Percentiles rank a stretch among this genome's conserved stretches.
Evolutionary conservation across 2,329 filamentous ascomycete species (phyloP).

Genomic region (Neopestalotiopsis clavispora): DNA sequence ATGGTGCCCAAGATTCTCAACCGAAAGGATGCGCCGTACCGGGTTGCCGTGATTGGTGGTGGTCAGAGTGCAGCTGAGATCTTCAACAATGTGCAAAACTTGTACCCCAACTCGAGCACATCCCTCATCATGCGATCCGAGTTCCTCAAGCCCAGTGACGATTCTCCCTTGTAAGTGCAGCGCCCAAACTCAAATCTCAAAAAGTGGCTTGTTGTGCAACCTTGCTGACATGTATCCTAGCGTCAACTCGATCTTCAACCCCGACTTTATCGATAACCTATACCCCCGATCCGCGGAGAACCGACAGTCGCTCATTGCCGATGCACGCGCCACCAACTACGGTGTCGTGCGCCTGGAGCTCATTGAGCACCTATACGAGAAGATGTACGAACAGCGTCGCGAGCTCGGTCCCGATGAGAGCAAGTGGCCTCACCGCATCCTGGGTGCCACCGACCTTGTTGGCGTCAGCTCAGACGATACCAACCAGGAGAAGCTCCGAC

Average conservation of each 20-base stretch:
- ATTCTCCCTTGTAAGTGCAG: slow-evolving; percentile 84
- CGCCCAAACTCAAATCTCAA: background rate
- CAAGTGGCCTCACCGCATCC: slow-evolving; percentile 82
- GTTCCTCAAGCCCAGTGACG: slow-evolving; percentile 88
- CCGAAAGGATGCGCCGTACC: slow-evolving; percentile 63
- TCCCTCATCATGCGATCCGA: slow-evolving; percentile 81
- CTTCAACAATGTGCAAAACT: slow-evolving; percentile 82
- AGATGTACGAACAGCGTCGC: slow-evolving; percentile 84
- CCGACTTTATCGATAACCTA: slow-evolving; percentile 78
- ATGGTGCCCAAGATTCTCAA: slow-evolving; percentile 63
- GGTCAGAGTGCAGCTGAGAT: slow-evolving; percentile 96
- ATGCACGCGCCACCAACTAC: slow-evolving; percentile 89
- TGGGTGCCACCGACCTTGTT: slow-evolving; percentile 70
- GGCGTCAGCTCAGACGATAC: slow-evolving; percentile 57
- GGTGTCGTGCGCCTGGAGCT: slow-evolving; percentile 90
- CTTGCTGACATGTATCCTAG: slow-evolving; percentile 34
- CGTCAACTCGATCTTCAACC: slow-evolving; percentile 97
- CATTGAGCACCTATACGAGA: slow-evolving; percentile 86
- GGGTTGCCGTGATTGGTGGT: slow-evolving; percentile 83
- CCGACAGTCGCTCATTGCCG: slow-evolving; percentile 64
- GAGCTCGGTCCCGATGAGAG: slow-evolving; percentile 69
- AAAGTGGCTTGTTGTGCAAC: background rate
- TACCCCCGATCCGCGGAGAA: slow-evolving; percentile 69
- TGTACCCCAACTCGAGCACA: slow-evolving; percentile 83
- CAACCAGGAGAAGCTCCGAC: slow-evolving; percentile 53